Evolutionary conservation across 2,329 filamentous ascomycete species (phyloP), one percentile per base, ranked within the genome.

Genomic region (Curvularia hawaiiensis): DNA sequence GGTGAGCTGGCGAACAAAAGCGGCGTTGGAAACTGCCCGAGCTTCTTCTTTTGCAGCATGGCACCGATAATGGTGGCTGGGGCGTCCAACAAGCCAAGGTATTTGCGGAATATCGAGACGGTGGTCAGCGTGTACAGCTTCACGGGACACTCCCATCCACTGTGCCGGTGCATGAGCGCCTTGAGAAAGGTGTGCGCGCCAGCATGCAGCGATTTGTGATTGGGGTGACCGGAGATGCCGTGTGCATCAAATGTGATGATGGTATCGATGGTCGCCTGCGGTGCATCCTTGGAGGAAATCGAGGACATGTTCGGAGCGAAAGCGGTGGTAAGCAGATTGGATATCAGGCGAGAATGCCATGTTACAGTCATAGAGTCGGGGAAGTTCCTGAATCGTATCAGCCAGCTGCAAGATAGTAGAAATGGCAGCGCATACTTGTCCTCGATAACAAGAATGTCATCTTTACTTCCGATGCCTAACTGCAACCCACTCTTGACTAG

Each of bases 191-290:
- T 77, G 45, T 85, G 84, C 7, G 92, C 91, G 56, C 94, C 95
- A 75, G 90, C 84, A 79, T 92, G 92, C 9, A 98, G 85, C 6
- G 92, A 92, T 62, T 90, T 90, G 79, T 99, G 95, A 80, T 99
- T 99, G 22, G 92, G 92, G 77, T 99, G 95, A 43, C 86, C 85
- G 57, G 92, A 97, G 48, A 99, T 83, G 58, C 95, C 95, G 48
- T 78, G 63, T n/a, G 77, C 73, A 79, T 99, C 95, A 73, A 99
- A 99, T 30, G 95, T 99, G 64, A 99, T 82, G 66, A 99, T 84
- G 28, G 89, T 84, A 77, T 97, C 92, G 71, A 96, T 91, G 51
- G 79, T 82, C 0, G 84, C 79, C 35, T 78, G 73, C 2, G 84
- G 84, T 1, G 81, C 75, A 24, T 75, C 67, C 16, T 78, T 77